A percentile compares a stretch with the other conserved stretches of the same genome.
Conservation (phyloP, 495 filamentous ascomycete genomes). For the Elaphomyces granulatus region DNA sequence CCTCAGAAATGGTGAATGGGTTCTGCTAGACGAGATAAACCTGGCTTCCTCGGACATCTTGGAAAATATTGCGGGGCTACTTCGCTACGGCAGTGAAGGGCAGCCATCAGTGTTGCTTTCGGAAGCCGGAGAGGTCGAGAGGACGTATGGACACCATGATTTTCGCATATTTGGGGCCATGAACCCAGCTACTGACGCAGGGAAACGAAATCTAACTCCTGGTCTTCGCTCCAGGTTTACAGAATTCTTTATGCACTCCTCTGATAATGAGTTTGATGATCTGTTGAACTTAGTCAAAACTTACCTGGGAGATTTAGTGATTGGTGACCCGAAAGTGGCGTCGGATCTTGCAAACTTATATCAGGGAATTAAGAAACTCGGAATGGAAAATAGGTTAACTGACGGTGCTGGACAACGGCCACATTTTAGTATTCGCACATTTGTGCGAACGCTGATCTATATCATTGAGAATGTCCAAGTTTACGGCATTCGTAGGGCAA, state of each 20-base stretch:
- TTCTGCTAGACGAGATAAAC: constrained; percentile 96
- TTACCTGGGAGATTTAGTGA: constrained; percentile 59
- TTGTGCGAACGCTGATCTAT: constrained; percentile 84
- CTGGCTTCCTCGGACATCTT: constrained; percentile 86
- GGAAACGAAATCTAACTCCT: constrained; percentile 81
- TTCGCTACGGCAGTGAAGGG: constrained; percentile 50
- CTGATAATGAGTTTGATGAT: constrained; percentile 72
- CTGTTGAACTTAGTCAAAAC: constrained; percentile 69
- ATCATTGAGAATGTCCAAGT: constrained; percentile 67
- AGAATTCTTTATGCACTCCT: constrained; percentile 80
- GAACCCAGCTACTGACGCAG: constrained; percentile 97
- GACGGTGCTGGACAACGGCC: constrained; percentile 89
- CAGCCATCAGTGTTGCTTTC: constrained; percentile 72
- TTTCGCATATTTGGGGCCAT: constrained; percentile 97
- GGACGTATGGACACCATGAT: constrained; percentile 75
- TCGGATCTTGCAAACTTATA: constrained; percentile 75
- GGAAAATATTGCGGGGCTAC: constrained; percentile 78
- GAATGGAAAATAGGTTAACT: constrained; percentile 68
- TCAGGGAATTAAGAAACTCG: constrained; percentile 66
- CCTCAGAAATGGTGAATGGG: constrained; percentile 88
- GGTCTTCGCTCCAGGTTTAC: constrained; percentile 81
- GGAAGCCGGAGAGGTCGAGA: constrained; percentile 81
- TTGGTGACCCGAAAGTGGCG: constrained; percentile 48
- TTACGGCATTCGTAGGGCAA: constrained; percentile 73
- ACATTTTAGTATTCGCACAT: constrained; percentile 87